Percentiles rank a stretch among this genome's conserved stretches.
These are phyloP conservation scores for Stachybotrys chlorohalonatus DNA, from an alignment of 2,329 filamentous ascomycete species.

Conservation along the genomic window DNA sequence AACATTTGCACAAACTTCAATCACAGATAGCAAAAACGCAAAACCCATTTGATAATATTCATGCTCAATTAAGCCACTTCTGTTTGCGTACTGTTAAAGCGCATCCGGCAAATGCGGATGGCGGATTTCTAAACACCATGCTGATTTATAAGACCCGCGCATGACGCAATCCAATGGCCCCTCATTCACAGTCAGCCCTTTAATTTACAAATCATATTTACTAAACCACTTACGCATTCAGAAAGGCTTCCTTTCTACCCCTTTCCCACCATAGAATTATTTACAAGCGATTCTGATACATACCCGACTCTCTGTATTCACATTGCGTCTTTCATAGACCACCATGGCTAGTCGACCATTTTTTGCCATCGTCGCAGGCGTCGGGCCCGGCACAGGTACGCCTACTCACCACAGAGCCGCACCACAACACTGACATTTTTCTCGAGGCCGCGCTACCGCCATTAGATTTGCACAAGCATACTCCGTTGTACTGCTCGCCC, in stretches of 20 bases:
- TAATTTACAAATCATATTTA: neutral
- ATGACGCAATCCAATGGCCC: neutral
- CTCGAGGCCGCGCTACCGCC: slow-evolving; percentile 36
- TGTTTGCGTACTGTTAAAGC: too few relatives aligned
- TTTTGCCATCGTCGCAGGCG: slow-evolving; percentile 62
- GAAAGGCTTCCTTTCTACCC: neutral
- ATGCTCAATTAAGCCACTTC: too few relatives aligned
- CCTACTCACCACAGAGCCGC: neutral
- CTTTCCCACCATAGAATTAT: neutral
- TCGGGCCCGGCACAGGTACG: slow-evolving; percentile 56
- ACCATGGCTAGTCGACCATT: slow-evolving; percentile 22
- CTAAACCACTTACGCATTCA: neutral
- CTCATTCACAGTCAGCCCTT: neutral
- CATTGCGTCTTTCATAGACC: neutral
- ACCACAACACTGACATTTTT: neutral
- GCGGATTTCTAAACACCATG: neutral
- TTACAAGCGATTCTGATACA: too few relatives aligned
- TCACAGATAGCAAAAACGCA: too few relatives aligned
- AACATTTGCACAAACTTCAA: too few relatives aligned
- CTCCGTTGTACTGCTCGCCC: slow-evolving; percentile 66
- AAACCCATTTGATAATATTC: too few relatives aligned
- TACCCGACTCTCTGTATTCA: neutral
- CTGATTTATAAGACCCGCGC: neutral
- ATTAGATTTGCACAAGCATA: slow-evolving; percentile 55
- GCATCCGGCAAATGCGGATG: neutral